Base-by-base conservation (phyloP, 345 rosid genomes). In the Capsella bursapastoris region DNA sequence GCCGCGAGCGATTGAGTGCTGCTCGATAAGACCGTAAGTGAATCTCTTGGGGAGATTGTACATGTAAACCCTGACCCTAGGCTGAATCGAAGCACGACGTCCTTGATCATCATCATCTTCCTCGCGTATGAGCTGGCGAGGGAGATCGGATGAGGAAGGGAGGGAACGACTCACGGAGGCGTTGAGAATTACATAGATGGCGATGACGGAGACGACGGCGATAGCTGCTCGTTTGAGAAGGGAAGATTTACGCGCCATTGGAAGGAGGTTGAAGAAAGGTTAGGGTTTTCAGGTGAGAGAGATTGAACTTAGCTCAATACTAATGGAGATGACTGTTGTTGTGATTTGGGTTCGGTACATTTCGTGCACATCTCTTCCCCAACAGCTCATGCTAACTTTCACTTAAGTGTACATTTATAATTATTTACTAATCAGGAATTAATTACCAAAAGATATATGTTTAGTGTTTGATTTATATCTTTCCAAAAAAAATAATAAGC, bases 181-280 rank as follows among this genome's bases (percentile, higher is more conserved):
- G 78, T 84, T 81, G 90, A 85, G 84, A 60, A 87, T 74, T 43
- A 83, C 89, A 66, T 86, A 90, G 84, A 89, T 55, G 27, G 83
- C 84, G 86, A 92, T 55, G 64, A 84, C 81, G 79, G 85, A 73
- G 74, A 79, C 48, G 53, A 82, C 68, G 76, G 74, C 73, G 28
- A 86, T 35, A 3, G 89, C 76, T 37, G 88, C 71, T 57, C 85
- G 86, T 74, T 89, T 90, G 70, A 90, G 82, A 58, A 90, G 75
- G 41, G 92, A 86, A 9, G 96, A 87, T 81, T 89, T 93, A 72
- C 99, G 97, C 83, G 91, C 86, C 97, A 94, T 84, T 81, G 12
- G 48, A 47, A 18, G 18, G 31, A 45, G 48, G 10, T 25, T 11
- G 40, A 51, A 29, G 56, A n/a, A 38, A 59, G 68, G 68, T 74